Percentiles rank a stretch among this genome's conserved stretches.
Conservation (phyloP, 352 stramenopile genomes). For the Phytopythium chamaehyphon region DNA sequence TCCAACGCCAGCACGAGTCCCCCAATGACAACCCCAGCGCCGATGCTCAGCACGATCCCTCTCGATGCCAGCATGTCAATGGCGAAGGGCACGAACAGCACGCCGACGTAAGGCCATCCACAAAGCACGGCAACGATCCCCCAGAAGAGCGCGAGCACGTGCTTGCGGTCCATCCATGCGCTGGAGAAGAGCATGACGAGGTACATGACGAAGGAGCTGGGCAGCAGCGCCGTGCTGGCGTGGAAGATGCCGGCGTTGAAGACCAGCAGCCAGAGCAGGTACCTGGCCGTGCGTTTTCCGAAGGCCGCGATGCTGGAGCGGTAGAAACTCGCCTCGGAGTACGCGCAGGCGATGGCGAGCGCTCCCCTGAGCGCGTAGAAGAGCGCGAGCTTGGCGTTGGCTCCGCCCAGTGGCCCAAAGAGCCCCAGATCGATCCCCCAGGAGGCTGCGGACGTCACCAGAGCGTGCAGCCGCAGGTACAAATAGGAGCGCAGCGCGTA, state of each 20-base stretch:
- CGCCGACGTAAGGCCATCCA: constrained; percentile 97
- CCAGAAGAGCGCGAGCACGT: constrained; percentile 74
- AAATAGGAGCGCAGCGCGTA: constrained; percentile 96
- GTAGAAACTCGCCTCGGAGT: constrained; percentile 88
- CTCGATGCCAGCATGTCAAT: constrained; percentile 68
- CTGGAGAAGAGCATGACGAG: constrained; percentile 73
- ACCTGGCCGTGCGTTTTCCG: constrained; percentile 52
- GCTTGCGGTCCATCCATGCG: constrained; percentile 76
- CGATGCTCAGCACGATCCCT: constrained; percentile 46
- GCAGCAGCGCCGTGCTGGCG: constrained; percentile 89
- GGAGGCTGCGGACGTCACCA: constrained; percentile 39
- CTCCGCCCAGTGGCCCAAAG: constrained; percentile 9
- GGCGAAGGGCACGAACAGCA: constrained; percentile 94
- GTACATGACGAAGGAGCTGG: constrained; percentile 90
- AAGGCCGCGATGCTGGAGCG: constrained; percentile 56
- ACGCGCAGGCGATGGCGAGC: constrained; percentile 71
- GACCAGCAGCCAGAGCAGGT: constrained; percentile 74
- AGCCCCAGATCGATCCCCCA: constrained; percentile 35
- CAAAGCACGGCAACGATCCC: constrained; percentile 91
- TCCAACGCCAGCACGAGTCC: constrained; percentile 73
- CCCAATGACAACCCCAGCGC: constrained; percentile 59
- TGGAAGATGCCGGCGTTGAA: constrained; percentile 92
- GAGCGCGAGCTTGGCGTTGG: constrained; percentile 67
- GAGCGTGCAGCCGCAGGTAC: constrained; percentile 81
- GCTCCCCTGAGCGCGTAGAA: constrained; percentile 89